Evolutionary conservation across 805 yeast genomes (phyloP), one percentile per base, ranked within the genome.

Genomic region (Sugiyamaella lignohabitans): DNA sequence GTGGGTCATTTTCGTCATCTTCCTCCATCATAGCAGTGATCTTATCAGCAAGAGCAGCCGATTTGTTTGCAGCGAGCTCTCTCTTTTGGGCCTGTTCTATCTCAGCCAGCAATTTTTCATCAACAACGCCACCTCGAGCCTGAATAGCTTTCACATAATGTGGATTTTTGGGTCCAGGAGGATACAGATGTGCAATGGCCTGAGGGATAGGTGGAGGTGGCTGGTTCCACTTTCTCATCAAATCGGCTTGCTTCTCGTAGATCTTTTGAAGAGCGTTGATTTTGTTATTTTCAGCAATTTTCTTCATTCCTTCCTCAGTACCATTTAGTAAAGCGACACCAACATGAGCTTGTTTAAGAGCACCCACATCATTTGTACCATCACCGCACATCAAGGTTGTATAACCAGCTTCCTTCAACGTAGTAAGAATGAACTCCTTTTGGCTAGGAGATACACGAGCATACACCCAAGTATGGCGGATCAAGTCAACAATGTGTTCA

Each of bases 351-450:
- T 93, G 98, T 67, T 93, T 93, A 69, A 93, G 78, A 46, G 98
- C 98, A 67, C 98, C 98, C 43, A 93, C 98, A 73, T 93, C 98
- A 63, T 93, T 93, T n/a, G 98, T 93, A 69, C 98, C 98, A 69
- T 93, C 98, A 74, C 98, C 98, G 69, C 98, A 93, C 98, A 93
- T 93, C 59, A 93, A 75, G 20, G 98, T 93, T 61, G 79, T 84
- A 68, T 91, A 93, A 21, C 96, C 96, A 64, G 87, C 75, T 52
- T 79, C 82, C 66, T 91, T 93, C 64, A 87, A 77, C 34, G 88
- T 77, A 52, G 80, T 82, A 59, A 93, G 73, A 58, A 93, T 81
- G 56, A 84, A 87, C 68, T 93, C 98, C 69, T 93, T 93, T 70
- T 93, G 98, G 21, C 84, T 61, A 36, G 98, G 98, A 4, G 98